A percentile compares a stretch with the other conserved stretches of the same genome.
phyloP scores from a whole-genome alignment of 306 rosid species.

The Vigna mungo region DNA sequence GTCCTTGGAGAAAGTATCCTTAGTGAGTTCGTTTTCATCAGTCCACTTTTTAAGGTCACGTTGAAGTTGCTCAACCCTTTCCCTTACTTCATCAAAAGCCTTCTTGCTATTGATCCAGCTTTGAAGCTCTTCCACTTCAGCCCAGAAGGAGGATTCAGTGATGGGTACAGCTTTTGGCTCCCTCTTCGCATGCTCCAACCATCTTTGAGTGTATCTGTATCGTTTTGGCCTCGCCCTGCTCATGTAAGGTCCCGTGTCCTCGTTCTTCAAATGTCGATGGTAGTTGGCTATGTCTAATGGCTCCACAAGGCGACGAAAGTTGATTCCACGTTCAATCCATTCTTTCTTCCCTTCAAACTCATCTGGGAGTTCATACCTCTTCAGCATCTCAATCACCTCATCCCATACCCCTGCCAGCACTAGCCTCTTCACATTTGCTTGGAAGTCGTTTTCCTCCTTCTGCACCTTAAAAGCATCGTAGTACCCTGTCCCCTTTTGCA shows the following conservation, averaged over 20 bases:
- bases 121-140: slow-evolving; percentile 73
- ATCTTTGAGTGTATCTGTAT: slow-evolving; percentile 63
- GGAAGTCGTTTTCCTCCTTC: slow-evolving; percentile 54
- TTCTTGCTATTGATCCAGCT: slow-evolving; percentile 31
- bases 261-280: slow-evolving; percentile 70
- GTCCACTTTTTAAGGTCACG: slow-evolving; percentile 51
- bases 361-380: slow-evolving; percentile 73
- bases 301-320: slow-evolving; percentile 68
- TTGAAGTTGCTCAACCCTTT: slow-evolving; percentile 44
- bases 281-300: slow-evolving; percentile 87
- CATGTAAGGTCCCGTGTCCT: slow-evolving; percentile 70
- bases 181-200: slow-evolving; percentile 60
- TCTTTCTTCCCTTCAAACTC: slow-evolving; percentile 59
- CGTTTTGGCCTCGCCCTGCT: slow-evolving; percentile 66
- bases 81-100: not conserved
- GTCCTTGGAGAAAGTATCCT: slow-evolving; percentile 53
- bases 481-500: slow-evolving; percentile 47
- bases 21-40: not conserved
- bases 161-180: not conserved
- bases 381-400: slow-evolving; percentile 73
- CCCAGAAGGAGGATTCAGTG: slow-evolving; percentile 76
- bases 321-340: slow-evolving; percentile 65
- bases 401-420: slow-evolving; percentile 79
- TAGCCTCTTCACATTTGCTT: slow-evolving; percentile 75
- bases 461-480: slow-evolving; percentile 82